phyloP scores from a whole-genome alignment of 306 rosid genomes.

The Medicago truncatula region MtrunA17r5.0-ANR NC_053043.1:43667501-43668000 shows the following conservation, averaged over 20 bases:
- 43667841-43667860: constrained; percentile 1
- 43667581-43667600: neutral
- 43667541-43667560: too few species aligned
- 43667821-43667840: constrained; percentile 88
- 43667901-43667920: constrained; percentile 21
- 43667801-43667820: constrained; percentile 69
- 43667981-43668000: constrained; percentile 71
- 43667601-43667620: constrained; percentile 25
- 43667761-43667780: constrained; percentile 94
- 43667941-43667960: neutral
- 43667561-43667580: constrained; percentile 6
- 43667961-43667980: constrained; percentile 47
- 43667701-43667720: constrained; percentile 90
- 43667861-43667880: constrained; percentile 1
- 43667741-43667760: constrained; percentile 77
- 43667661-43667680: constrained; percentile 90
- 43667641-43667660: constrained; percentile 83
- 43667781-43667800: constrained; percentile 64
- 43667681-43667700: constrained; percentile 84
- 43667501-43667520: too few species aligned
- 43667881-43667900: neutral
- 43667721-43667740: constrained; percentile 76
- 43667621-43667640: constrained; percentile 93
- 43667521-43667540: too few species aligned
- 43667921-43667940: neutral